phyloP scores from a whole-genome alignment of 2,329 filamentous ascomycete genomes.

The Magnaporthales sp. region DNA sequence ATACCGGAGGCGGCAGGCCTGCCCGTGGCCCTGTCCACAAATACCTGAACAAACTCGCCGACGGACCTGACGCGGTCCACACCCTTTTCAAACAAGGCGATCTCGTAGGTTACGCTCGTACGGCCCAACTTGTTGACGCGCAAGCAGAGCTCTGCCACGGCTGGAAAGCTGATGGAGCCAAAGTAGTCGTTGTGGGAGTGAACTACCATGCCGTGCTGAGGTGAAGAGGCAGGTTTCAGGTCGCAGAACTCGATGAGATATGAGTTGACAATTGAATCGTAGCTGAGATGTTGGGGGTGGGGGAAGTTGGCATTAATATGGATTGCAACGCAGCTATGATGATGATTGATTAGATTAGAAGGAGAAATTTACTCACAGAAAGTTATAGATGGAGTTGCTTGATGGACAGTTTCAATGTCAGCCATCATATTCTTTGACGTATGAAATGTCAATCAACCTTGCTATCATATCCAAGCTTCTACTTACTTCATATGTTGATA shows the following conservation, averaged over 20 bases:
- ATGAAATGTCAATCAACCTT: background rate
- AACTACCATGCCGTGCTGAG: conserved; percentile 75
- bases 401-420: background rate
- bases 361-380: conserved; percentile 41
- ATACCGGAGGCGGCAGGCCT: conserved; percentile 61
- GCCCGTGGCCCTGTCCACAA: conserved; percentile 66
- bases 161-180: conserved; percentile 71
- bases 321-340: too few relatives aligned
- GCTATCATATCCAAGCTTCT: background rate
- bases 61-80: conserved; percentile 70
- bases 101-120: conserved; percentile 83
- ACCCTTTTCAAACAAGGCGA: conserved; percentile 74
- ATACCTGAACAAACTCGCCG: conserved; percentile 80
- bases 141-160: conserved; percentile 70
- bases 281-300: conserved; percentile 40
- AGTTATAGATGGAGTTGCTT: conserved; percentile 72
- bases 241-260: conserved; percentile 76
- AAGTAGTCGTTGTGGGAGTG: conserved; percentile 84
- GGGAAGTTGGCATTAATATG: conserved; percentile 1
- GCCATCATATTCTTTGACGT: background rate
- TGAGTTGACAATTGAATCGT: conserved; percentile 83
- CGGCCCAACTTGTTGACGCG: conserved; percentile 77
- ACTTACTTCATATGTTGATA: conserved; percentile 73
- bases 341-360: background rate
- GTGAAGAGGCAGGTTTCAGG: conserved; percentile 59